Base-by-base conservation (phyloP, 495 filamentous ascomycete genomes). In the Acidiella bohemica region DNA sequence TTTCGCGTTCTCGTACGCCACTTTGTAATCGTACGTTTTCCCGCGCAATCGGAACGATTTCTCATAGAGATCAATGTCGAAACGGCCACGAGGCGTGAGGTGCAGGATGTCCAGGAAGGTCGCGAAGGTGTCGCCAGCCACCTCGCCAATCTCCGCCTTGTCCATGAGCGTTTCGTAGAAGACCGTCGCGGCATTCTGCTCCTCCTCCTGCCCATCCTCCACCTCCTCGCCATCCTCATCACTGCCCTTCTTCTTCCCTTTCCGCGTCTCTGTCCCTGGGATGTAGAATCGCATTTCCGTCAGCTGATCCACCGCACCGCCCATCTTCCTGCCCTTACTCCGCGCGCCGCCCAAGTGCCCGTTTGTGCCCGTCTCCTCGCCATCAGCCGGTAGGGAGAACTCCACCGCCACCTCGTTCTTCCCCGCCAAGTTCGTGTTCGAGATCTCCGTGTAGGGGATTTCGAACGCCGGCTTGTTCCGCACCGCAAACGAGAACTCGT, bases 1-100 rank as follows among this genome's bases (percentile, higher is more conserved):
- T 67, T 99, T 99, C 66, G 95, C 84, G 24, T 76, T 71, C 24
- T 94, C 81, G 58, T 93, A 99, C 63, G 93, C 84, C 46, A 99
- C 94, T 70, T 99, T 99, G 74, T 99, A 99, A 67, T 96, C 92
- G 70, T 99, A 99, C 22, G 92, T 99, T 63, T 96, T 96, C 36
- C 92, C 92, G 35, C 92, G 88, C 42, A 99, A 74, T 41, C 92
- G 80, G 73, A 99, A 96, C 4, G 92, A 96, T 1, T 76, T 75
- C 58, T 96, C 92, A 71, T 96, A 99, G 84, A 99, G 94, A 59
- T 96, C 92, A 68, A 96, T 93, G 60, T 95, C 92, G 70, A 96
- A 99, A 36, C 92, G 90, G 58, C 92, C 92, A 80, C 90, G 85
- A 42, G 90, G 90, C 21, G 92, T 99, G 49, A 99, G 81, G 68